Percentiles rank a stretch among this genome's conserved stretches.
These are phyloP conservation scores for Saccharomyces pastorianus DNA, from an alignment of 1,139 yeast genomes.

Conservation along the genomic window DNA sequence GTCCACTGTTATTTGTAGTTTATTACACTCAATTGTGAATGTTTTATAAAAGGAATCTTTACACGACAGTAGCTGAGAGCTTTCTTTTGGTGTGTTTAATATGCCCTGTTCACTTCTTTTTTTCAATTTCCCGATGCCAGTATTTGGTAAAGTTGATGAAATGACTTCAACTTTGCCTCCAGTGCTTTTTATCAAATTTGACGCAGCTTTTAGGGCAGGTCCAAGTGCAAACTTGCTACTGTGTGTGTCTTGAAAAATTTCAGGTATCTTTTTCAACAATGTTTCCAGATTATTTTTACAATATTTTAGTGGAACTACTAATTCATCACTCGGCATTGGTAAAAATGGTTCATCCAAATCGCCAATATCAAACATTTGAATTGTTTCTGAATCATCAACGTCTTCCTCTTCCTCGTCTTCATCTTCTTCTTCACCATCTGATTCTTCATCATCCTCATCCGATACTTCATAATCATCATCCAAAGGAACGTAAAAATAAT, in stretches of 20 bases:
- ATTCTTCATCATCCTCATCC: conserved; percentile 27
- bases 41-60: conserved; percentile 84
- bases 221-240: conserved; percentile 77
- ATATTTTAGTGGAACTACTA: conserved; percentile 67
- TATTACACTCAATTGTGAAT: conserved; percentile 91
- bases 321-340: conserved; percentile 70
- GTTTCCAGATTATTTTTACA: conserved; percentile 70
- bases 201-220: conserved; percentile 85
- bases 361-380: conserved; percentile 63
- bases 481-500: conserved; percentile 69
- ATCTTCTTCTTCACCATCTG: not conserved
- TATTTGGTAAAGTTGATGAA: conserved; percentile 72
- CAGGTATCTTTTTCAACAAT: conserved; percentile 60
- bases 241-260: conserved; percentile 54
- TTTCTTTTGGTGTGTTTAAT: conserved; percentile 75
- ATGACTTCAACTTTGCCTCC: conserved; percentile 88
- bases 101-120: conserved; percentile 79
- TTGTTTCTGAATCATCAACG: not conserved
- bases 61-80: conserved; percentile 58
- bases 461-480: conserved; percentile 46
- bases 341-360: conserved; percentile 88
- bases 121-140: conserved; percentile 76
- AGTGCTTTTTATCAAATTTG: conserved; percentile 61
- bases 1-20: conserved; percentile 81
- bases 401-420: not conserved